Conservation (phyloP, 495 filamentous ascomycete genomes). For the Bombardia bombarda region DNA sequence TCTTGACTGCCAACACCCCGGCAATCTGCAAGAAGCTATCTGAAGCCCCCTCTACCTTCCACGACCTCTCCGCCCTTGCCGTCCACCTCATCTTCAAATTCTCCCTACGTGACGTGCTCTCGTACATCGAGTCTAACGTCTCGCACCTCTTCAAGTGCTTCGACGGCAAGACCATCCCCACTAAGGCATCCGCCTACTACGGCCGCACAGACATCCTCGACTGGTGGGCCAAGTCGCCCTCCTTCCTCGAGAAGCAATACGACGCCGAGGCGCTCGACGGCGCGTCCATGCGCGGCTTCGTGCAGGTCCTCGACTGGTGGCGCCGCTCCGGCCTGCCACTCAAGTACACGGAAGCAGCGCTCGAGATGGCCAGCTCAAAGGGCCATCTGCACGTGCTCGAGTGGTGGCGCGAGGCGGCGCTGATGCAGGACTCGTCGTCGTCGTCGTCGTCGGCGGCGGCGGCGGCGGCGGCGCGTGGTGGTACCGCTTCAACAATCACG, state of each 20-base stretch:
- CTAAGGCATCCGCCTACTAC: conserved; percentile 77
- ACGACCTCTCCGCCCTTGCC: conserved; percentile 67
- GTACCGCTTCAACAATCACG: too few relatives aligned
- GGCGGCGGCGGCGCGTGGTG: too few relatives aligned
- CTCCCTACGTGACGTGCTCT: conserved; percentile 66
- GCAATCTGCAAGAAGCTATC: conserved; percentile 61
- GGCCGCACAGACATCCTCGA: conserved; percentile 77
- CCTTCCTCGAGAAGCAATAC: conserved; percentile 69
- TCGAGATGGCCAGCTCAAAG: conserved; percentile 77
- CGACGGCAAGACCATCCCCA: conserved; percentile 71
- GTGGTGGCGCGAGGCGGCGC: conserved; percentile 74
- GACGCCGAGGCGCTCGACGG: conserved; percentile 74
- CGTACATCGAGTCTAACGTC: conserved; percentile 69
- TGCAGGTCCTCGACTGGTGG: conserved; percentile 90
- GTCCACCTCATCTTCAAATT: conserved; percentile 91
- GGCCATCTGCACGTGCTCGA: conserved; percentile 77
- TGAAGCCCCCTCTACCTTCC: conserved; percentile 55
- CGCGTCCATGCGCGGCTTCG: conserved; percentile 72
- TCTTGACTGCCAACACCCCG: conserved; percentile 61
- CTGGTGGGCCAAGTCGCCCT: conserved; percentile 68
- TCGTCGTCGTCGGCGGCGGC: too few relatives aligned
- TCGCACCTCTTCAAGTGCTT: conserved; percentile 78
- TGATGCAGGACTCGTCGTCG: conserved; percentile 27
- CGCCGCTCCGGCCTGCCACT: conserved; percentile 68
- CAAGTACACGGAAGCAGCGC: conserved; percentile 74